These are phyloP conservation scores for Scleromitrula shiraiana DNA, from an alignment of 2,329 filamentous ascomycete species.

Conservation along the genomic window DNA sequence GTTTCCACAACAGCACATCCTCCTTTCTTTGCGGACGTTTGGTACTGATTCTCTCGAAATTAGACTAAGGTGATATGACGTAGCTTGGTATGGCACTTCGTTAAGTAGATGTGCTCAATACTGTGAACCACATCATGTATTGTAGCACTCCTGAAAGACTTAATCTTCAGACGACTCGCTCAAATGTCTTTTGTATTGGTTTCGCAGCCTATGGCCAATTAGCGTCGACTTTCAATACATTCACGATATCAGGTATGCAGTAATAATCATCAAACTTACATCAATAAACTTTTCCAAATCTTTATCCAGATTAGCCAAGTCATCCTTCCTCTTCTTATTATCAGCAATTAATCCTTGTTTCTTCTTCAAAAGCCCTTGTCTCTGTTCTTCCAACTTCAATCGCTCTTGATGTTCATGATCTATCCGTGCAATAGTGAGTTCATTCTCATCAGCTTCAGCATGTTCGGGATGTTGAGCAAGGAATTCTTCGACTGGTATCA, in stretches of 20 bases:
- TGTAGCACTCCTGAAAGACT: not conserved
- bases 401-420: constrained; percentile 83
- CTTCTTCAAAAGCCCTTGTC: constrained; percentile 66
- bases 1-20: too few species aligned
- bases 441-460: constrained; percentile 62
- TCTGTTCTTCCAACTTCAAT: constrained; percentile 74
- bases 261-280: constrained; percentile 38
- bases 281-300: constrained; percentile 93
- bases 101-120: too few species aligned
- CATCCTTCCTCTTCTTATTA: constrained; percentile 90
- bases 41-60: too few species aligned
- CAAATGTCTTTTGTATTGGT: constrained; percentile 79
- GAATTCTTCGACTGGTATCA: constrained; percentile 80
- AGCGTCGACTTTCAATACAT: constrained; percentile 2
- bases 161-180: constrained; percentile 48
- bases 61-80: too few species aligned
- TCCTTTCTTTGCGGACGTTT: too few species aligned
- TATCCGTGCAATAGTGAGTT: constrained; percentile 83
- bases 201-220: constrained; percentile 58
- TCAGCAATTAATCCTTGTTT: constrained; percentile 62
- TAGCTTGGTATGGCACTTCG: too few species aligned
- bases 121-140: too few species aligned
- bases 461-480: constrained; percentile 68
- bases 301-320: constrained; percentile 82
- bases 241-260: not conserved